phyloP scores from a whole-genome alignment of 192 early-diverging fungal genomes.

The Gryganskiella cystojenkinii region DNA sequence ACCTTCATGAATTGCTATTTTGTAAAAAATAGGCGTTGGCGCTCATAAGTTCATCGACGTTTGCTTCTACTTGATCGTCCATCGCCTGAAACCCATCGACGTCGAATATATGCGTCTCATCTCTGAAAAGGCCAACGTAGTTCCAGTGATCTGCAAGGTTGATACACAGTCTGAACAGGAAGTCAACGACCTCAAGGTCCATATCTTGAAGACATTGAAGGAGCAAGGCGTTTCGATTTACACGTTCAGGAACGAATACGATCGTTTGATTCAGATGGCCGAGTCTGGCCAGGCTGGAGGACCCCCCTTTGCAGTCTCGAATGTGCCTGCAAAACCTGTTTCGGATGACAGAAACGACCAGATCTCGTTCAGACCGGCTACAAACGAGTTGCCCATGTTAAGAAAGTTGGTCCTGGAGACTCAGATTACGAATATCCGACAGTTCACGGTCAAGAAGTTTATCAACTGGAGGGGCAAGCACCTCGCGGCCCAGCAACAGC shows the following conservation, averaged over 20 bases:
- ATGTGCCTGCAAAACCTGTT: slow-evolving; percentile 11
- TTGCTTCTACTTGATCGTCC: slow-evolving; percentile 62
- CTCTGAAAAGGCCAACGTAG: slow-evolving; percentile 65
- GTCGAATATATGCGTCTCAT: slow-evolving; percentile 73
- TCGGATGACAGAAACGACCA: slow-evolving; percentile 18
- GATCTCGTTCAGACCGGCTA: slow-evolving; percentile 26
- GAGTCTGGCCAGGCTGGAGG: slow-evolving; percentile 55
- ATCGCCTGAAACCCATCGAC: slow-evolving; percentile 77
- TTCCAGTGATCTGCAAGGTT: slow-evolving; percentile 74
- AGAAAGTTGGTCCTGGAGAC: slow-evolving; percentile 62
- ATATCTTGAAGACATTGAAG: slow-evolving; percentile 60
- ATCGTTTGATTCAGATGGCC: slow-evolving; percentile 60
- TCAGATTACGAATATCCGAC: slow-evolving; percentile 63
- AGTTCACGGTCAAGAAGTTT: slow-evolving; percentile 68
- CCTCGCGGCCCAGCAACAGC: slow-evolving; percentile 3
- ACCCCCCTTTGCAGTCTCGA: slow-evolving; percentile 64
- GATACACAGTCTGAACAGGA: slow-evolving; percentile 64
- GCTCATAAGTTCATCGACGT: slow-evolving; percentile 56
- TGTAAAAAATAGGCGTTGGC: slow-evolving; percentile 36
- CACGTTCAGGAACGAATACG: slow-evolving; percentile 62
- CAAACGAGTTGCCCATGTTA: slow-evolving; percentile 59
- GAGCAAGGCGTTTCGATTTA: slow-evolving; percentile 68
- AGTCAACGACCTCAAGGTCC: slow-evolving; percentile 62
- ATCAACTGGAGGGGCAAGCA: slow-evolving; percentile 61
- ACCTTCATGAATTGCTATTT: neutral